Base-by-base conservation (phyloP, 139 green algal genomes). In the Coccomyxa sp. region DNA sequence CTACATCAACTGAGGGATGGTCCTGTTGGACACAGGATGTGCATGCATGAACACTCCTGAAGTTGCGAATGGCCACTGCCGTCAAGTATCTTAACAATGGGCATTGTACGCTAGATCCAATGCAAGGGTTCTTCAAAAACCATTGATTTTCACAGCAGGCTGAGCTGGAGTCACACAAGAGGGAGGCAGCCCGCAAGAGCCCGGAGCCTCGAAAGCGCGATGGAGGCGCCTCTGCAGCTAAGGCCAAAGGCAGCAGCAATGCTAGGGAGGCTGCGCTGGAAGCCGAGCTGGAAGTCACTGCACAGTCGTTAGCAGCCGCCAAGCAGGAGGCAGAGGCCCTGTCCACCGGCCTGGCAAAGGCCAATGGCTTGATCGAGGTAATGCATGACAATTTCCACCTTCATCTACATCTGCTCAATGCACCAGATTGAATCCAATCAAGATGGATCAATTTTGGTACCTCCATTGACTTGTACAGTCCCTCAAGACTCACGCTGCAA, bases 211-310 rank as follows among this genome's bases (percentile, higher is more conserved):
- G 63, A 71, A 25, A 9, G 18, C 18, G 63, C 1, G 81, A 71
- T 76, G 51, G 74, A 28, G n/a, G 74, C 30, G 4, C 28, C 81
- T 76, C 71, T 76, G 13, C 74, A 27, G 57, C 0, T 16, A n/a
- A 25, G n/a, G 18, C 38, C 63, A 28, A 17, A n/a, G 21, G 57
- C 81, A 25, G 60, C 51, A 18, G 58, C 51, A 51, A 28, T 76
- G 28, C 71, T 60, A 13, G 79, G 13, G 4, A 79, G 81, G 51
- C 79, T 87, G 38, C 80, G 77, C 81, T 89, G 28, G 59, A 81
- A 25, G 76, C 78, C 9, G 81, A 85, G 76, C 66, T 85, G 67
- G 81, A 88, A 30, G 76, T 75, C 18, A 27, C 58, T 58, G 77
- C 77, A 58, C 76, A 81, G 23, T 60, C 75, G 9, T 59, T 85